phyloP scores from a whole-genome alignment of 2,329 filamentous ascomycete genomes.

The Talaromyces verruculosus region DNA sequence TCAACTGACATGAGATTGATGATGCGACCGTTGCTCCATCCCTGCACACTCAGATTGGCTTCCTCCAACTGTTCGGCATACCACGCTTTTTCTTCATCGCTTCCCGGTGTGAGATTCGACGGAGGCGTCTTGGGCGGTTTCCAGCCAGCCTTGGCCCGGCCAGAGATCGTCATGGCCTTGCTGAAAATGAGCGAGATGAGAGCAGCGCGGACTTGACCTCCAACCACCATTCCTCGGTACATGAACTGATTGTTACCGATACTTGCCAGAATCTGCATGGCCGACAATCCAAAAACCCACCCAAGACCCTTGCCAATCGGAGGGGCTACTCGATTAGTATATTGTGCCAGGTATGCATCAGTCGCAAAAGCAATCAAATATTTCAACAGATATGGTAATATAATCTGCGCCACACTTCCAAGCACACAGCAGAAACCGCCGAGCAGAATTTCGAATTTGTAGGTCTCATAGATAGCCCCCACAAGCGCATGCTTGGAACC shows the following conservation, averaged over 20 bases:
- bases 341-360: constrained; percentile 67
- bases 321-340: constrained; percentile 55
- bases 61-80: constrained; percentile 35
- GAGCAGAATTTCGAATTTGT: constrained; percentile 76
- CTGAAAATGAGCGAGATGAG: constrained; percentile 84
- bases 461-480: constrained; percentile 79
- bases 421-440: constrained; percentile 72
- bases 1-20: constrained; percentile 91
- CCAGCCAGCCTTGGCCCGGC: constrained; percentile 80
- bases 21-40: constrained; percentile 86
- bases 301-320: constrained; percentile 72
- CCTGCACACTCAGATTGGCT: constrained; percentile 52
- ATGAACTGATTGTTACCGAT: constrained; percentile 85
- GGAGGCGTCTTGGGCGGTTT: constrained; percentile 44
- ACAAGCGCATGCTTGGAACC: constrained; percentile 71
- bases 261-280: constrained; percentile 79
- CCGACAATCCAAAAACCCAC: constrained; percentile 74
- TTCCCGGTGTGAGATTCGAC: constrained; percentile 49
- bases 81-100: constrained; percentile 45
- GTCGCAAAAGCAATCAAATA: constrained; percentile 84
- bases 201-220: constrained; percentile 73
- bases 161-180: constrained; percentile 83
- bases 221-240: constrained; percentile 84
- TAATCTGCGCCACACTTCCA: constrained; percentile 68
- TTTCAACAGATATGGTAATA: constrained; percentile 76